Conservation (phyloP, 805 yeast genomes). For the Lachancea nothofagi region DNA sequence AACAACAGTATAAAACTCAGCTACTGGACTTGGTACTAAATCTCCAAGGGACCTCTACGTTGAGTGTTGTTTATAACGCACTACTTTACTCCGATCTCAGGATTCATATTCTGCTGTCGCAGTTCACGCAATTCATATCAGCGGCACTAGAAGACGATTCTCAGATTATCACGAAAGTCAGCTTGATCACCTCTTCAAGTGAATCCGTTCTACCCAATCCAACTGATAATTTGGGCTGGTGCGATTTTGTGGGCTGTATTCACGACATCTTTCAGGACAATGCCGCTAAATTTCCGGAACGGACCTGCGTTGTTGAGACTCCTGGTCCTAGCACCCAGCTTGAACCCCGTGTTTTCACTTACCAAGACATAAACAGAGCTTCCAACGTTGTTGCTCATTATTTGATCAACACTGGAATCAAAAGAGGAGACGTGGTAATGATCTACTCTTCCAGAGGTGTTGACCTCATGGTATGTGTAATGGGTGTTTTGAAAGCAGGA, state of each 20-base stretch:
- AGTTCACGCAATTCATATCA: constrained; percentile 51
- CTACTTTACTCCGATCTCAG: constrained; percentile 68
- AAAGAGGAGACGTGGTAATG: constrained; percentile 93
- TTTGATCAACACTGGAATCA: constrained; percentile 71
- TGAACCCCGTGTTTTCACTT: constrained; percentile 68
- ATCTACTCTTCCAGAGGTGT: constrained; percentile 97
- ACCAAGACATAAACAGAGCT: constrained; percentile 84
- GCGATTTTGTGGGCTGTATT: constrained; percentile 86
- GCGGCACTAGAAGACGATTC: constrained; percentile 36
- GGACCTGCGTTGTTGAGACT: constrained; percentile 91
- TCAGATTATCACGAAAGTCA: constrained; percentile 50
- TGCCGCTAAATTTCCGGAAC: constrained; percentile 77
- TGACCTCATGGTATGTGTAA: constrained; percentile 90
- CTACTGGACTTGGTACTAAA: constrained; percentile 43
- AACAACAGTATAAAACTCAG: constrained; percentile 32
- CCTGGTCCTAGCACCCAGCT: constrained; percentile 46
- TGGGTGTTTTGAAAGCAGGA: constrained; percentile 98
- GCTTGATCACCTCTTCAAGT: constrained; percentile 67
- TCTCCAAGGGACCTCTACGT: constrained; percentile 17
- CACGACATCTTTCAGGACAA: constrained; percentile 91
- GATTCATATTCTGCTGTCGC: constrained; percentile 64
- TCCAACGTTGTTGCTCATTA: constrained; percentile 91
- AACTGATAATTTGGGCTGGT: constrained; percentile 80
- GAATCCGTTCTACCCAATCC: constrained; percentile 73
- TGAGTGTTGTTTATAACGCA: constrained; percentile 53